Evolutionary conservation across 768 basidiomycete species (phyloP), one percentile per base, ranked within the genome.

Genomic region (Amanita brunnescens): DNA sequence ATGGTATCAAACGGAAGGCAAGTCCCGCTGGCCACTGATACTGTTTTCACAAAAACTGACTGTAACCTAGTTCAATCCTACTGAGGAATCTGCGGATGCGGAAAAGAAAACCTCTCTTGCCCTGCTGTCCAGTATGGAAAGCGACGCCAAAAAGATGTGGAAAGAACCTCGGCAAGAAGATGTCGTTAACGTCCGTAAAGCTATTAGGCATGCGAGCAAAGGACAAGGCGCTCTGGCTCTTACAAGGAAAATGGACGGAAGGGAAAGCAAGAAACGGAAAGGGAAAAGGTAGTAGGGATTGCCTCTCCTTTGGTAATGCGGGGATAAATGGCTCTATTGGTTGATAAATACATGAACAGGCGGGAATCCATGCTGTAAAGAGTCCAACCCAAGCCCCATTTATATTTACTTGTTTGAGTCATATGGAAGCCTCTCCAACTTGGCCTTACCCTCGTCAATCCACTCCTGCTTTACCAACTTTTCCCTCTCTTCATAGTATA

Each of bases 1-100:
- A 80, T 32, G 92, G 93, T 5, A 70, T 93, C 42, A 98, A 97
- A 72, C 81, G 96, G 60, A 97, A 97, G 85, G 91, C 91, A 56
- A 38, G 72, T 62, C 34, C 0, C n/a, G 24, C 32, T 35, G 21
- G 33, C 12, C 24, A 12, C 49, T 38, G 24, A 45, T 52, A 42
- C 47, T 0, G 34, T 35, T 26, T 32, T n/a, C 16, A 34, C 12
- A 12, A 34, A 20, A 7, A 3, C 32, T 44, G 13, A 9, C 24
- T n/a, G n/a, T n/a, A n/a, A 39, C 6, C 23, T 58, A 96, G 88
- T 98, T 96, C 62, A 90, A 91, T 5, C 81, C 93, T 0, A 79
- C 83, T 9, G 91, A 93, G 61, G 72, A 71, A 5, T 72, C 86
- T 1, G 70, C 75, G 5, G 67, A 74, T 1, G 63, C 71, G 4